phyloP scores from a whole-genome alignment of 2,329 filamentous ascomycete genomes.

The Graphiopsis chlorocephala region DNA sequence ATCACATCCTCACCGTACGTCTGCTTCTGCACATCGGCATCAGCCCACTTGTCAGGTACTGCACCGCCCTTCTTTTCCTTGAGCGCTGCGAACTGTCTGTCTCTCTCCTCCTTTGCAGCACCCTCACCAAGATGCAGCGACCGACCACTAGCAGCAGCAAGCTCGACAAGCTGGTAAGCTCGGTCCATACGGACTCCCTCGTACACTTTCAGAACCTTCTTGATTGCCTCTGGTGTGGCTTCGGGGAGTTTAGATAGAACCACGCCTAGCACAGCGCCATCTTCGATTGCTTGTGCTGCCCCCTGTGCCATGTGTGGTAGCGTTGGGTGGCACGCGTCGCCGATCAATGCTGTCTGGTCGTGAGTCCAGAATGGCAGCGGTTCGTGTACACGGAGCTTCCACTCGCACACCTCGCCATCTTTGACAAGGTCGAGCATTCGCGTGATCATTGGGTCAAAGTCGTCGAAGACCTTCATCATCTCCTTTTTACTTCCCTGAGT shows the following conservation, averaged over 20 bases:
- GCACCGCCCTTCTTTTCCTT: slow-evolving; percentile 39
- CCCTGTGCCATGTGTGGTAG: slow-evolving; percentile 64
- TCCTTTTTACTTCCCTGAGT: slow-evolving; percentile 59
- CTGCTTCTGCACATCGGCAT: slow-evolving; percentile 50
- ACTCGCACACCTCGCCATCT: slow-evolving; percentile 65
- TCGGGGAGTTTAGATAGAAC: slow-evolving; percentile 51
- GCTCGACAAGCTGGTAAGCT: slow-evolving; percentile 55
- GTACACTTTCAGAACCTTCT: slow-evolving; percentile 55
- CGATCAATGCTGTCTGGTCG: slow-evolving; percentile 52
- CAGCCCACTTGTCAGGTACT: slow-evolving; percentile 53
- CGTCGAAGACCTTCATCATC: slow-evolving; percentile 59
- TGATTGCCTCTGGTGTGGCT: slow-evolving; percentile 45
- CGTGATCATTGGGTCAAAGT: slow-evolving; percentile 61
- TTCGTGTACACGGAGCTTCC: slow-evolving; percentile 62
- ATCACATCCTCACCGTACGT: slow-evolving; percentile 49
- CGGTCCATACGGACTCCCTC: slow-evolving; percentile 56
- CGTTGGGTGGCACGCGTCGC: slow-evolving; percentile 62
- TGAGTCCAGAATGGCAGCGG: slow-evolving; percentile 62
- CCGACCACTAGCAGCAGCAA: slow-evolving; percentile 55
- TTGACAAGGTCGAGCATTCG: slow-evolving; percentile 61
- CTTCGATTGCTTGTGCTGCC: slow-evolving; percentile 64
- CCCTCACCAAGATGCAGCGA: slow-evolving; percentile 58
- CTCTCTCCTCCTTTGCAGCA: slow-evolving; percentile 57
- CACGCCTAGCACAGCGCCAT: slow-evolving; percentile 57
- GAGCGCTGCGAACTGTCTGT: slow-evolving; percentile 52